Conservation (phyloP, 495 filamentous ascomycete genomes). For the Eremomyces bilateralis region DNA sequence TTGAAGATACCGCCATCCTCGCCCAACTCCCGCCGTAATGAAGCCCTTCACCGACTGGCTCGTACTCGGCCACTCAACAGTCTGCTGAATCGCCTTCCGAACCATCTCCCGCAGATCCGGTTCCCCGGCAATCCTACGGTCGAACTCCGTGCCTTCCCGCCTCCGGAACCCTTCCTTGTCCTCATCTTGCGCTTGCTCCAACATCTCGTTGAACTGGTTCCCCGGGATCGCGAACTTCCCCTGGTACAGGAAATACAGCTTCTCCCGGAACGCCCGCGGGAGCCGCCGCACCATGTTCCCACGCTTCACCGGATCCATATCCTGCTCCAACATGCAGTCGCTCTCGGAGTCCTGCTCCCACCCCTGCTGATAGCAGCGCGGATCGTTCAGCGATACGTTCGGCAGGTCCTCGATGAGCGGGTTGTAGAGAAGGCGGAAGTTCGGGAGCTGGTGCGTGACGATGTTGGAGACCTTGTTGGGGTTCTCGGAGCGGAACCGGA, state of each 20-base stretch:
- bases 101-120: conserved; percentile 44
- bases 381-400: conserved; percentile 63
- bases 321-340: conserved; percentile 47
- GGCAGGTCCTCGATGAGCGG: conserved; percentile 77
- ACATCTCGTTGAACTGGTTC: conserved; percentile 67
- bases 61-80: conserved; percentile 76
- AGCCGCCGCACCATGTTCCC: conserved; percentile 92
- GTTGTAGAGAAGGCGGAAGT: conserved; percentile 76
- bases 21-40: conserved; percentile 48
- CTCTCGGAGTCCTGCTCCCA: conserved; percentile 21
- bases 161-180: conserved; percentile 45
- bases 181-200: conserved; percentile 47
- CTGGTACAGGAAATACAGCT: conserved; percentile 86
- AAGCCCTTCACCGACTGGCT: conserved; percentile 64
- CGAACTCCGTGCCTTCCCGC: conserved; percentile 62
- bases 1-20: conserved; percentile 49
- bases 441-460: conserved; percentile 68
- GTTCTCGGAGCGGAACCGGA: conserved; percentile 72
- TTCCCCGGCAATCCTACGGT: conserved; percentile 62
- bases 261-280: conserved; percentile 68
- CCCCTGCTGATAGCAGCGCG: conserved; percentile 21
- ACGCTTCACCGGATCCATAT: conserved; percentile 74
- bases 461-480: conserved; percentile 88
- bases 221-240: conserved; percentile 69
- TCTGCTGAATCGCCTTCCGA: conserved; percentile 53